Conservation (phyloP, 1,284 basidiomycete species). For the Cystobasidiaceae sp. region DNA sequence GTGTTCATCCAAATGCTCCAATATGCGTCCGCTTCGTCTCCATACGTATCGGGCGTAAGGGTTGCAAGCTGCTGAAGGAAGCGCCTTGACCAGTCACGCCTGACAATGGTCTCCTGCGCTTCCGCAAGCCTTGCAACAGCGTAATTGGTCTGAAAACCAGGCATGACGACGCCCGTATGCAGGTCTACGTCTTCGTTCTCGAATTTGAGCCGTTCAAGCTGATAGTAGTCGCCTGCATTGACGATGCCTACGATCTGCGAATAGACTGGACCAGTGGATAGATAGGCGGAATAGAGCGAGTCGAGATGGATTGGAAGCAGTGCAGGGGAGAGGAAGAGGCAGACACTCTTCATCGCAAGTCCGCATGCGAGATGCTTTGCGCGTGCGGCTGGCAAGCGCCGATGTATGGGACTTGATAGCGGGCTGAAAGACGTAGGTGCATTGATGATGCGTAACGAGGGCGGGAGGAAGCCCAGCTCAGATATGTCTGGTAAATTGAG, state of each 20-base stretch:
- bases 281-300: slow-evolving; percentile 37
- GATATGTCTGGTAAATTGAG: neutral
- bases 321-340: slow-evolving; percentile 19
- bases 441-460: slow-evolving; percentile 37
- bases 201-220: slow-evolving; percentile 1
- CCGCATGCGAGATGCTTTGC: slow-evolving; percentile 38
- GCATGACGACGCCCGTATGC: slow-evolving; percentile 6
- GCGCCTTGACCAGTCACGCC: neutral
- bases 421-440: slow-evolving; percentile 35
- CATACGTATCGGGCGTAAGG: slow-evolving; percentile 1
- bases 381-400: slow-evolving; percentile 14
- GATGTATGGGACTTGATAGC: slow-evolving; percentile 5
- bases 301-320: slow-evolving; percentile 33
- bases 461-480: slow-evolving; percentile 13
- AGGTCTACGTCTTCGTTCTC: slow-evolving; percentile 18
- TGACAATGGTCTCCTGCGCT: slow-evolving; percentile 4
- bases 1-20: slow-evolving; percentile 40
- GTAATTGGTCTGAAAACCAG: neutral
- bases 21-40: slow-evolving; percentile 34
- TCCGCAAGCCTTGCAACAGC: neutral
- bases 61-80: slow-evolving; percentile 8
- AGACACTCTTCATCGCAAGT: slow-evolving; percentile 30
- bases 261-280: slow-evolving; percentile 6
- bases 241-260: slow-evolving; percentile 10
- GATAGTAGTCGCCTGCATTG: slow-evolving; percentile 15